Percentiles rank a stretch among this genome's conserved stretches.
Evolutionary conservation across 1,284 basidiomycete genomes (phyloP).

Genomic region (Farysia itapuensis): DNA sequence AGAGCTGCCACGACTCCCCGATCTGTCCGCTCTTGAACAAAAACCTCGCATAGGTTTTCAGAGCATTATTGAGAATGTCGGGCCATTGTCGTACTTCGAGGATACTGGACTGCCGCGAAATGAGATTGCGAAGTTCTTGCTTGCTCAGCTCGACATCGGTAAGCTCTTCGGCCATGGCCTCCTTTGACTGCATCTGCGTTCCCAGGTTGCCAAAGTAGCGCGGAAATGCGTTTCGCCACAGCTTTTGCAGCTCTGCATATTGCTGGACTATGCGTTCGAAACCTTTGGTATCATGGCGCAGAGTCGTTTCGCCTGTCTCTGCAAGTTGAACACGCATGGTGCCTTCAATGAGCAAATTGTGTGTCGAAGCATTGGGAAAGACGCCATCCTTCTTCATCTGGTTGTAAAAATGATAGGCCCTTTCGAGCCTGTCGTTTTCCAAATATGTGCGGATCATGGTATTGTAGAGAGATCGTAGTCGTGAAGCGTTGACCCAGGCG

Average conservation of each 20-base stretch:
- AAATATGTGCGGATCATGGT: slow-evolving; percentile 17
- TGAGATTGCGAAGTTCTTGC: slow-evolving; percentile 18
- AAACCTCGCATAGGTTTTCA: slow-evolving; percentile 10
- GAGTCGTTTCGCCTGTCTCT: not conserved
- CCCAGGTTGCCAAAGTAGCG: slow-evolving; percentile 5
- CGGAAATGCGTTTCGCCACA: slow-evolving; percentile 28
- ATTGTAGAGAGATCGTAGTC: slow-evolving; percentile 27
- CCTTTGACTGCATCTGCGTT: not conserved
- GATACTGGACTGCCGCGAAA: slow-evolving; percentile 27
- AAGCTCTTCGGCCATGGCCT: not conserved
- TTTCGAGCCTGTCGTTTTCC: slow-evolving; percentile 3
- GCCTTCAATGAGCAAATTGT: slow-evolving; percentile 11
- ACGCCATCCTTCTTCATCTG: slow-evolving; percentile 39
- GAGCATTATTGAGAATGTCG: slow-evolving; percentile 8
- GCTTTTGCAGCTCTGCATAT: slow-evolving; percentile 14
- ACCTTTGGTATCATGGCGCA: slow-evolving; percentile 1
- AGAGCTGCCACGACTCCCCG: slow-evolving; percentile 13
- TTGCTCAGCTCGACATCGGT: not conserved
- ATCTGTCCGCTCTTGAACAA: not conserved
- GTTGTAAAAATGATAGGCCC: slow-evolving; percentile 17
- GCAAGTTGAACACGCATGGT: slow-evolving; percentile 1
- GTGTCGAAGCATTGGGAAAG: slow-evolving; percentile 17
- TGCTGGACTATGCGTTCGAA: slow-evolving; percentile 4
- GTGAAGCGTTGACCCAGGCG: slow-evolving; percentile 23
- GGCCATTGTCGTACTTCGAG: slow-evolving; percentile 15